Percentiles rank a stretch among this genome's conserved stretches.
These are phyloP conservation scores for Leishmania arabica DNA, from an alignment of 208 protist species.

Conservation along the genomic window DNA sequence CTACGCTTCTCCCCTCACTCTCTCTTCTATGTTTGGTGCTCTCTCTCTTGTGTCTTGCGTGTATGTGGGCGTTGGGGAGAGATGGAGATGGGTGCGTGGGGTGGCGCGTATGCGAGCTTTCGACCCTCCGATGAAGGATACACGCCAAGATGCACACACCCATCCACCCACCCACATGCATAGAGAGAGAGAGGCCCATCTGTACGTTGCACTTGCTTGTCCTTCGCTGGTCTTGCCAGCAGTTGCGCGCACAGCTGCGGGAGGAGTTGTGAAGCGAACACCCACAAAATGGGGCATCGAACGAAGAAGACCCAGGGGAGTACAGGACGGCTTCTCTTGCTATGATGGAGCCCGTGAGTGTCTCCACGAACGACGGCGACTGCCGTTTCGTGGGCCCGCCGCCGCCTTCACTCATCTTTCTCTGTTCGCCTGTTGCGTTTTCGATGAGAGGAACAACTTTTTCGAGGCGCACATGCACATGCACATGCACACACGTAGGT, in stretches of 20 bases:
- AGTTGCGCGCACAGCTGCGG: not conserved
- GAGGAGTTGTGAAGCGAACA: not conserved
- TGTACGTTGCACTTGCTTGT: not conserved
- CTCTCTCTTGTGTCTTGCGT: not conserved
- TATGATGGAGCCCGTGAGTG: too few relatives aligned
- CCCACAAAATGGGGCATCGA: too few relatives aligned
- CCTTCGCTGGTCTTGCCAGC: not conserved
- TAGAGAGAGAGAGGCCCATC: not conserved
- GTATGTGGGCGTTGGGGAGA: not conserved
- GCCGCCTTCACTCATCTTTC: not conserved
- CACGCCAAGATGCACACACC: not conserved
- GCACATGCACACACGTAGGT: too few relatives aligned
- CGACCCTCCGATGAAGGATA: not conserved
- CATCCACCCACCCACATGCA: not conserved
- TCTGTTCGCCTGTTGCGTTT: not conserved
- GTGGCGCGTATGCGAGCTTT: not conserved
- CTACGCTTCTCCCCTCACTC: too few relatives aligned
- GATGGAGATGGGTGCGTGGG: not conserved
- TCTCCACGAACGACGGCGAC: not conserved
- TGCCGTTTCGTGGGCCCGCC: not conserved
- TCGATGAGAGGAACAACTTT: not conserved
- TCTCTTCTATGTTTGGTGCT: too few relatives aligned
- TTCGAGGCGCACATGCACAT: not conserved
- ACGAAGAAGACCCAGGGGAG: too few relatives aligned
- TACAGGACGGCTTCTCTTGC: too few relatives aligned